Evolutionary conservation across 805 yeast genomes (phyloP), one percentile per base, ranked within the genome.

Genomic region (Kodamaea kaohsiungensis): DNA sequence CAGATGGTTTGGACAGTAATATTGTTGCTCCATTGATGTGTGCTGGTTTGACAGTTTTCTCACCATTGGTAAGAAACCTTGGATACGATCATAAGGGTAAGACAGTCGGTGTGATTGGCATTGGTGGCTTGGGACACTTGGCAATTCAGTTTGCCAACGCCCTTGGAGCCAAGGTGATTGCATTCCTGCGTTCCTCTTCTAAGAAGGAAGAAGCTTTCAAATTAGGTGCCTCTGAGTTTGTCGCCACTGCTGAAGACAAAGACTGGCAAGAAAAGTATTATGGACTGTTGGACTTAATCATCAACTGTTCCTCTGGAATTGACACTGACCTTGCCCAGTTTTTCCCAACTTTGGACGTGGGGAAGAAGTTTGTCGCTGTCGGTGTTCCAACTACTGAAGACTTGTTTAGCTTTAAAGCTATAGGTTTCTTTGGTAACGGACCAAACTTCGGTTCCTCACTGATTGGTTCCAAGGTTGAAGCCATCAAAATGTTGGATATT

Each of bases 101-200:
- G 46, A 77, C 70, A 45, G 86, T 85, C 50, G 89, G 86, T 45
- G 69, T 85, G 53, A 77, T 81, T 54, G 89, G 88, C 52, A 76
- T 85, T 55, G 89, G 89, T 51, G 89, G 89, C 37, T 76, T 85
- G 53, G 89, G 89, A 48, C 86, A 83, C 72, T 75, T 83, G 75
- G 86, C 79, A 15, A 66, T 85, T 51, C 76, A 78, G 65, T 81
- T 81, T 58, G 85, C 88, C 43, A 74, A 74, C 56, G 88, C 88
- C 4, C 64, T 85, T 59, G 89, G 88, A 33, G 85, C 87, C 22
- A 85, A 83, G 54, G 87, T 83, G 18, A 73, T 73, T 51, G 83
- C 84, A n/a, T 70, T 85, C 59, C 80, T 86, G 8, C 78, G 88
- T 61, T 65, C 79, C 47, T 66, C 68, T 39, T 60, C 68, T 27